Conservation (phyloP, 1,139 yeast species). For the Geotrichum carabidarum region DNA sequence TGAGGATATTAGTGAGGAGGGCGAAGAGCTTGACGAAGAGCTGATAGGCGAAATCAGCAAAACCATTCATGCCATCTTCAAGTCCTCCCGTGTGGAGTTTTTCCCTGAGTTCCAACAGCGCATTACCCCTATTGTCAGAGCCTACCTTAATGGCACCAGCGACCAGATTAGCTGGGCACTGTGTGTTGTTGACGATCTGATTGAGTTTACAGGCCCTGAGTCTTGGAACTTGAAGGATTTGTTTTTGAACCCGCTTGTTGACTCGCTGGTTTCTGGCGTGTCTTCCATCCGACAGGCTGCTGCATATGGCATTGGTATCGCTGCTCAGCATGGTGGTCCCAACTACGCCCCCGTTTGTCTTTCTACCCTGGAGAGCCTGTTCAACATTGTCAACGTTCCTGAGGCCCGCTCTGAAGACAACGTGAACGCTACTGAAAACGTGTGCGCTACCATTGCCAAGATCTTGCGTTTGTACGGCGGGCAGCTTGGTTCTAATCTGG, state of each 20-base stretch:
- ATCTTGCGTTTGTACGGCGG: conserved; percentile 46
- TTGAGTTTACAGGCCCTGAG: conserved; percentile 71
- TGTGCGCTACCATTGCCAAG: conserved; percentile 78
- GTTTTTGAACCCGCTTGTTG: conserved; percentile 59
- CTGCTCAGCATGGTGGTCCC: conserved; percentile 74
- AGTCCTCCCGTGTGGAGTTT: conserved; percentile 54
- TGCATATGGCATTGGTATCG: conserved; percentile 75
- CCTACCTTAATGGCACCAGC: conserved; percentile 52
- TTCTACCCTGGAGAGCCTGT: conserved; percentile 66
- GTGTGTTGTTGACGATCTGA: conserved; percentile 71
- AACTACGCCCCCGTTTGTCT: conserved; percentile 59
- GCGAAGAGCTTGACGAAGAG: conserved; percentile 86
- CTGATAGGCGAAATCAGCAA: conserved; percentile 79
- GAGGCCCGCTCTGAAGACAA: conserved; percentile 84
- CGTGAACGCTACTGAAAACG: conserved; percentile 80
- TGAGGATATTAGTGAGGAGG: conserved; percentile 66
- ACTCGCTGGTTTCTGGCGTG: conserved; percentile 53
- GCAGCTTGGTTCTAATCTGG: conserved; percentile 48
- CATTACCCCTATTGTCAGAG: conserved; percentile 32
- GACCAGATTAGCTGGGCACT: conserved; percentile 73
- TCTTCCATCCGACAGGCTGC: conserved; percentile 85
- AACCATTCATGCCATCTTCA: conserved; percentile 69
- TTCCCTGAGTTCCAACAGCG: conserved; percentile 57
- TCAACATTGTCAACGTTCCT: conserved; percentile 71
- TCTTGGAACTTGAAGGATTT: conserved; percentile 61